Conservation (phyloP, 805 yeast genomes). For the Myxozyma sirexii region DNA sequence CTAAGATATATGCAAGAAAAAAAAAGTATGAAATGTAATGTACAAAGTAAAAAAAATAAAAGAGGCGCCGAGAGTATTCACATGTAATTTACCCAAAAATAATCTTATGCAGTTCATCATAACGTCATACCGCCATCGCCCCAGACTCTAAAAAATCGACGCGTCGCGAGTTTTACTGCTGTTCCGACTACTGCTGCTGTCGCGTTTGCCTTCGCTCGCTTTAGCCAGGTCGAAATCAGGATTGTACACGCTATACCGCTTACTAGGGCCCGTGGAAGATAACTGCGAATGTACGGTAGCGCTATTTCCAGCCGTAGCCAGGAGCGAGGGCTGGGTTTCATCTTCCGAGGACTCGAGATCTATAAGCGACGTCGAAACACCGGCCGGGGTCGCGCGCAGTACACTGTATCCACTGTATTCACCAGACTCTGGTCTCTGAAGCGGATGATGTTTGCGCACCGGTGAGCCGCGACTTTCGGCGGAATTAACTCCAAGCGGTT, state of each 20-base stretch:
- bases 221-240: slow-evolving; percentile 13
- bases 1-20: background rate
- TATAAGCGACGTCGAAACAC: slow-evolving; percentile 19
- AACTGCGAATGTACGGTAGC: slow-evolving; percentile 1
- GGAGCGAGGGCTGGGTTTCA: background rate
- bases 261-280: slow-evolving; percentile 9
- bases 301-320: background rate
- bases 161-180: background rate
- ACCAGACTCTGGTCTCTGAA: background rate
- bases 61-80: background rate
- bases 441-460: background rate
- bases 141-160: background rate
- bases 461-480: slow-evolving; percentile 30
- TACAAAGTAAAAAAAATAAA: background rate
- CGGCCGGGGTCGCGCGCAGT: slow-evolving; percentile 19
- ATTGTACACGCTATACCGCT: slow-evolving; percentile 22
- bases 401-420: slow-evolving; percentile 31
- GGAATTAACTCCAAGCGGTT: slow-evolving; percentile 22
- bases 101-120: background rate
- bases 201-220: background rate
- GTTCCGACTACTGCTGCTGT: background rate
- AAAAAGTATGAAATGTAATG: background rate
- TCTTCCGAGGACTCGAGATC: slow-evolving; percentile 32
- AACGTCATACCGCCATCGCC: background rate
- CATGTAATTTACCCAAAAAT: background rate